phyloP scores from a whole-genome alignment of 2,329 filamentous ascomycete species.

The Daldinia eschscholtzii region DNA sequence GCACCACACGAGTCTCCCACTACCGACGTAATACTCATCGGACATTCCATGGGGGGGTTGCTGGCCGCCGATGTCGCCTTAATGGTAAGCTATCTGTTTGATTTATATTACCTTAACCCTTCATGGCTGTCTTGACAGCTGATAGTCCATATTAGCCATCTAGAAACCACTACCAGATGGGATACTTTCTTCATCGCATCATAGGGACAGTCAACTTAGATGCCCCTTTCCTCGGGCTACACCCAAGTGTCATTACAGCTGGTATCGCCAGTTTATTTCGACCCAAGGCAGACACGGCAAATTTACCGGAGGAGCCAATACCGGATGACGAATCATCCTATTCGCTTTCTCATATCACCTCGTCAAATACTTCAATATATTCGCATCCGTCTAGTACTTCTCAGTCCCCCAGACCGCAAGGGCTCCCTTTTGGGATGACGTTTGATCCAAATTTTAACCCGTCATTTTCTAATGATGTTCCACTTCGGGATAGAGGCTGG shows the following conservation, averaged over 20 bases:
- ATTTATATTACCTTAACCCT: background rate
- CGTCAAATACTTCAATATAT: constrained; percentile 43
- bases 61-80: constrained; percentile 83
- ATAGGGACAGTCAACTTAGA: constrained; percentile 86
- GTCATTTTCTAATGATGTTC: constrained; percentile 79
- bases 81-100: constrained; percentile 60
- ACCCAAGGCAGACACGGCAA: constrained; percentile 54
- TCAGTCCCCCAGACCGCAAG: constrained; percentile 35
- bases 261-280: constrained; percentile 84
- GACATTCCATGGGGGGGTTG: constrained; percentile 92
- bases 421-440: constrained; percentile 43
- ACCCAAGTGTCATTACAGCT: constrained; percentile 87
- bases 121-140: constrained; percentile 15
- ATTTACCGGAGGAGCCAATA: constrained; percentile 42
- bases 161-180: constrained; percentile 39
- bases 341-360: constrained; percentile 39
- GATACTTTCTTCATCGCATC: constrained; percentile 77
- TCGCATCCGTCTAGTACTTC: constrained; percentile 45
- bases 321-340: constrained; percentile 35
- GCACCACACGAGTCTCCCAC: constrained; percentile 78
- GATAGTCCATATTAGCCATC: constrained; percentile 44
- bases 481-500: constrained; percentile 76
- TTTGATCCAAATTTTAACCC: constrained; percentile 79
- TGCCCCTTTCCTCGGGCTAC: constrained; percentile 87
- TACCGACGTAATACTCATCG: constrained; percentile 85